Conservation (phyloP, 1,284 basidiomycete species). For the Ustilago hordei region DNA sequence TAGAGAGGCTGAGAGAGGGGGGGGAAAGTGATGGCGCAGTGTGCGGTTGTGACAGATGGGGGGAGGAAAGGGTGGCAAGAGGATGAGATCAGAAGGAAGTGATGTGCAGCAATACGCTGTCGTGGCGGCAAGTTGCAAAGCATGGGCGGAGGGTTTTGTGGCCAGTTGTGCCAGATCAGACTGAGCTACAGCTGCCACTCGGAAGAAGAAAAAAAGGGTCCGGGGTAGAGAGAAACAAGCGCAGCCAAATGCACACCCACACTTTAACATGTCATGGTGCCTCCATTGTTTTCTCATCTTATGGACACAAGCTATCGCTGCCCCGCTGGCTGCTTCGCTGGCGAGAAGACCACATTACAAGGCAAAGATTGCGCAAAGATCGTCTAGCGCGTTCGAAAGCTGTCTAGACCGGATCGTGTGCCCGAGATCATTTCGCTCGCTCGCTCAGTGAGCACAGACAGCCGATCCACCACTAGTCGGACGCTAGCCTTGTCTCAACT, state of each 20-base stretch:
- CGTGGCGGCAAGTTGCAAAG: conserved; percentile 6
- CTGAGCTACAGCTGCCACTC: not conserved
- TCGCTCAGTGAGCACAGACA: not conserved
- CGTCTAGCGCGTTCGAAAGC: not conserved
- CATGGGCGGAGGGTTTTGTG: conserved; percentile 35
- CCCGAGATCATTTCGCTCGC: conserved; percentile 2
- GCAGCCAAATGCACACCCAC: not conserved
- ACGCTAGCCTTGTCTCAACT: conserved; percentile 1
- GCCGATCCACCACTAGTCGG: not conserved
- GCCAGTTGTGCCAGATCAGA: not conserved
- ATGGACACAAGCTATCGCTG: no score
- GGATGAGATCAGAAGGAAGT: conserved; percentile 6
- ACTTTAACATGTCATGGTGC: not conserved
- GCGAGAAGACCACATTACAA: not conserved
- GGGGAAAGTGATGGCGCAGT: conserved; percentile 5
- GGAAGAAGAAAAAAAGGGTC: conserved; percentile 15
- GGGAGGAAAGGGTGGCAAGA: not conserved
- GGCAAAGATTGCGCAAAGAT: conserved; percentile 3
- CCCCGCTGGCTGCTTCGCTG: not conserved
- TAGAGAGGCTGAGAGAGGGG: not conserved
- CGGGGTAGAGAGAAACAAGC: conserved; percentile 25
- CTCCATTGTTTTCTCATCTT: not conserved
- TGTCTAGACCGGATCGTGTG: not conserved
- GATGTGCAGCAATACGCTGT: conserved; percentile 5
- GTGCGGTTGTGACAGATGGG: not conserved